phyloP scores from a whole-genome alignment of 1,139 yeast species.

The Meyerozyma guilliermondii region DNA sequence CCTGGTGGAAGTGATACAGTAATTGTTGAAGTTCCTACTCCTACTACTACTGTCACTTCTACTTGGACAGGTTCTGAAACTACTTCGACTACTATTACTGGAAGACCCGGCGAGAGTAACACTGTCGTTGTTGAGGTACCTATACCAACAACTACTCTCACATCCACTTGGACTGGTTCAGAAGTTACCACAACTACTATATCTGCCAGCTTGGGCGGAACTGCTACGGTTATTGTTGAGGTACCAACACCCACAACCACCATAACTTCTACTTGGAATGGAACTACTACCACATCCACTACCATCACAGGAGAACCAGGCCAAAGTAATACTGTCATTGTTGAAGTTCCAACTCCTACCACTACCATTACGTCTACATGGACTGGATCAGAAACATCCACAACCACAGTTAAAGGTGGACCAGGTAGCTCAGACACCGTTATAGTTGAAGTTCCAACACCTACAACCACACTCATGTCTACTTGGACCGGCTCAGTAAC shows the following conservation, averaged over 20 bases:
- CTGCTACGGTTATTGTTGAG: conserved; percentile 12
- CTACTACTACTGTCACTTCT: conserved; percentile 8
- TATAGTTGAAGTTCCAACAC: conserved; percentile 6
- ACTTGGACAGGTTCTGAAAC: conserved; percentile 6
- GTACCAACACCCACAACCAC: conserved; percentile 10
- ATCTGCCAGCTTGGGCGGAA: conserved; percentile 10
- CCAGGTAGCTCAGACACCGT: conserved; percentile 8
- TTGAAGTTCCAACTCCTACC: conserved; percentile 7
- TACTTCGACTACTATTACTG: conserved; percentile 6
- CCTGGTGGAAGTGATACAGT: conserved; percentile 12
- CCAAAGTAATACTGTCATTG: conserved; percentile 7
- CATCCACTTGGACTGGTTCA: conserved; percentile 6
- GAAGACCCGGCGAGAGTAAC: conserved; percentile 6
- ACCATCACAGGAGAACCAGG: conserved; percentile 6
- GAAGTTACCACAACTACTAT: conserved; percentile 7
- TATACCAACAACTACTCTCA: conserved; percentile 3
- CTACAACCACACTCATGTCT: conserved; percentile 8
- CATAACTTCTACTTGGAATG: conserved; percentile 11
- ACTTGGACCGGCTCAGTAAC: conserved; percentile 8
- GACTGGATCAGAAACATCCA: conserved; percentile 4
- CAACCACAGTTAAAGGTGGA: conserved; percentile 6
- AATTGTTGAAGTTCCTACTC: conserved; percentile 6
- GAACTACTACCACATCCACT: conserved; percentile 6
- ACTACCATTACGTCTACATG: conserved; percentile 6
- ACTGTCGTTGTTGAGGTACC: conserved; percentile 10